Evolutionary conservation across 2,329 filamentous ascomycete species (phyloP), one percentile per base, ranked within the genome.

Genomic region (Cercospora sp.): DNA sequence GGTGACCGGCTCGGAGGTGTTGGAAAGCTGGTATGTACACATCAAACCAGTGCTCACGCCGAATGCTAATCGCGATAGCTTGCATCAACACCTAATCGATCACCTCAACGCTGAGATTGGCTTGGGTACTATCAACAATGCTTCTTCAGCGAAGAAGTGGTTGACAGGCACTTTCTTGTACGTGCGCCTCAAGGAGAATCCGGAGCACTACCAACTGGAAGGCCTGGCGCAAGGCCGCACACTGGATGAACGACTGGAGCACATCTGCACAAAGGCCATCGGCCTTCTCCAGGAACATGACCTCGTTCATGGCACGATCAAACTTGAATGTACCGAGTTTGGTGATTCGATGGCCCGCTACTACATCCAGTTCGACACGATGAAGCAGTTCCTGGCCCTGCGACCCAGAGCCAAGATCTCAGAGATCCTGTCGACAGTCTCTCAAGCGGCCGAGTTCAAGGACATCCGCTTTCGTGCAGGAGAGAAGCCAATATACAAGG

Each of bases 31-130:
- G 80, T 81, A 71, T 66, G 75, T 59, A 40, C 13, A 68, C 36
- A 58, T 53, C 40, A 63, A 69, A 40, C 64, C 13, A 63, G 10
- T 58, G 62, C 28, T 20, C 16, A n/a, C 13, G 16, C 20, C 18
- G 28, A 13, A 31, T 58, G 48, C 62, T 64, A 16, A 64, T 18
- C 6, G 18, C 9, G 16, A 6, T 31, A 64, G 62, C 59, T 58
- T 97, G 6, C 92, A 97, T 78, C 82, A 88, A 30, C 93, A 94
- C 72, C 80, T 97, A 0, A 89, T 94, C 60, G 91, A 94, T 71
- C 92, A 96, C 74, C 79, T 97, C 71, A 96, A 96, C 75, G 92
- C 92, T 1, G 92, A 96, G 75, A 90, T 94, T 59, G 89, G 90
- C 1, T 82, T 96, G 1, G 89, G 90, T 0, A 93, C 91, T 0